Base-by-base conservation (phyloP, 495 filamentous ascomycete genomes). In the Xylaria telfairii region DNA sequence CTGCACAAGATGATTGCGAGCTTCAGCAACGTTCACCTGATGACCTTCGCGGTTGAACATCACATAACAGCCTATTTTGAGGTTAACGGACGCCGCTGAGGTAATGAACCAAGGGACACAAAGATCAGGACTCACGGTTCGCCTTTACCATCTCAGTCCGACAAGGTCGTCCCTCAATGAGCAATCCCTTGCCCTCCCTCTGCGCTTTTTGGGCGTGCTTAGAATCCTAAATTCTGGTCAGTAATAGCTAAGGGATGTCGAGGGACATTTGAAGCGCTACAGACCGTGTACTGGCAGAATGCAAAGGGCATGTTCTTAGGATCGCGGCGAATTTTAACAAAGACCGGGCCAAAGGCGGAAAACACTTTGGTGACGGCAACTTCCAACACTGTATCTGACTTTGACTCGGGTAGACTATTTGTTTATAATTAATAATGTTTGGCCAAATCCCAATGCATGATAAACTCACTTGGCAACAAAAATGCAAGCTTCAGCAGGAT, bases 391-490 rank as follows among this genome's bases (percentile, higher is more conserved):
- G 79, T 71, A 68, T 91, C 89, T 10, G 80, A 78, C 64, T 83
- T 73, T 4, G 79, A 71, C 64, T 87, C 79, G 1, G 81, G 79
- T 0, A 84, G 71, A 56, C 84, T 85, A 73, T 61, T 37, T 0
- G 12, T 28, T 34, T 24, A 60, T 63, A 13, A 32, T 69, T 69
- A 69, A 70, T n/a, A 67, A 67, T 24, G 21, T 19, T 7, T 39
- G 30, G 46, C 74, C 37, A 71, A 72, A 59, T 47, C 28, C 41
- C 41, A 2, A 17, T n/a, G 30, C 2, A 71, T 30, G 39, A 41
- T 32, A 41, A n/a, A 84, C 86, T 80, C 82, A 90, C 89, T 91
- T 91, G 12, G 89, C 89, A 54, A 90, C 87, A 69, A 91, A 90
- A 19, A 90, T 82, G 71, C 89, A 90, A 68, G 86, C 83, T 39